Base-by-base conservation (phyloP, 2,329 filamentous ascomycete genomes). In the Geosmithia putterillii region DNA sequence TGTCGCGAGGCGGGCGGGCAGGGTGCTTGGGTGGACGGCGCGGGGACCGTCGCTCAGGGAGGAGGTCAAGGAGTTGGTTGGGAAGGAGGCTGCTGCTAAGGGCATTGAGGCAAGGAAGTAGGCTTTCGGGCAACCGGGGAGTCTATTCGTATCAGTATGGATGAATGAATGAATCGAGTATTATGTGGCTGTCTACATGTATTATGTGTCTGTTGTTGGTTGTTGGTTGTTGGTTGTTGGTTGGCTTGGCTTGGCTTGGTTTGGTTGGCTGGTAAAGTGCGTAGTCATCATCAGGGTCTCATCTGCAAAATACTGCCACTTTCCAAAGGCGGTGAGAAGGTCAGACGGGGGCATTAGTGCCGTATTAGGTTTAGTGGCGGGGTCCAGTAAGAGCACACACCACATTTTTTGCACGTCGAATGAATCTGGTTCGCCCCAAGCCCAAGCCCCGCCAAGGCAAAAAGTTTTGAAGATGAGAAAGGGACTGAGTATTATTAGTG, bases 11-110 rank as follows among this genome's bases (percentile, higher is more conserved):
- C 57, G 69, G 28, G 69, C 68, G 6, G 59, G 50, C 43, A 69
- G 66, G 56, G 66, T 66, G 43, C 55, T 73, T 2, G 67, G 62
- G 4, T 74, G 70, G 70, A 49, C 59, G 49, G 59, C 67, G 1
- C 60, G 57, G 45, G 60, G 51, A 1, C 46, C 41, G 8, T 51
- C 54, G 12, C 45, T 73, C 12, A 56, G 58, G 51, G 65, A 66
- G 7, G 60, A 61, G 28, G 57, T 72, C 25, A 51, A 58, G 0
- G 58, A 58, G 9, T 50, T 55, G 3, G 59, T 73, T 8, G 50
- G 55, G 4, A 42, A 43, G 0, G 67, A 71, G 52, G 67, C 64
- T 3, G 58, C 60, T 51, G 51, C 44, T 25, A 47, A 68, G 40
- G 62, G 60, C n/a, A n/a, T n/a, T n/a, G n/a, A n/a, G n/a, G n/a